Base-by-base conservation (phyloP, 139 green algal species). In the Penium margaritaceum region DNA sequence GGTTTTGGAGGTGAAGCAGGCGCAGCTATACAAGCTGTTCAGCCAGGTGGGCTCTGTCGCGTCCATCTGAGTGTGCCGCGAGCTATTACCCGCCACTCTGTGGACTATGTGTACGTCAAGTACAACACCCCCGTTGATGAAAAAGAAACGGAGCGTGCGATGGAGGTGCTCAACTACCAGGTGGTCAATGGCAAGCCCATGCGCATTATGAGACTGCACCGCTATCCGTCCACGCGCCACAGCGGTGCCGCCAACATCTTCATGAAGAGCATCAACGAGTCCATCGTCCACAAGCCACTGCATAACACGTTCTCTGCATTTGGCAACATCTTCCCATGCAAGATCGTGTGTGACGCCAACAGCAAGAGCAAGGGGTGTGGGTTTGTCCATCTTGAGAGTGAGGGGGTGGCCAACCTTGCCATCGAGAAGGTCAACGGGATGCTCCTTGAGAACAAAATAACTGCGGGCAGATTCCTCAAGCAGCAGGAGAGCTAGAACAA, bases 31-130 rank as follows among this genome's bases (percentile, higher is more conserved):
- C 47, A 81, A 87, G 54, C 9, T 86, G 15, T 87, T 87, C 63
- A 75, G 19, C 41, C 47, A 82, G 19, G 53, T 87, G 33, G 83
- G 81, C 21, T 72, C 80, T 19, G 83, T 87, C 34, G 81, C 84
- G 3, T 86, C 81, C 70, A 87, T 87, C 71, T 77, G 81, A 24
- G 81, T 87, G 34, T 87, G 83, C 76, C 76, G 83, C 19, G 83
- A 87, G 37, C 55, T 86, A 80, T 87, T 54, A 87, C 83, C 6
- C 57, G 83, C 32, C 54, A 81, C 14, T 85, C 76, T 1, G 60
- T 87, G 24, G 83, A 81, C 7, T 87, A 87, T 64, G 75, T 81
- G 1, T 87, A 87, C 58, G 83, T 87, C 39, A 87, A 87, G 67
- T 87, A 84, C 83, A 77, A 82, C 66, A 69, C 46, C 29, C 37